Evolutionary conservation across 2,329 filamentous ascomycete species (phyloP), one percentile per base, ranked within the genome.

Genomic region (Aspergillus ruber): DNA sequence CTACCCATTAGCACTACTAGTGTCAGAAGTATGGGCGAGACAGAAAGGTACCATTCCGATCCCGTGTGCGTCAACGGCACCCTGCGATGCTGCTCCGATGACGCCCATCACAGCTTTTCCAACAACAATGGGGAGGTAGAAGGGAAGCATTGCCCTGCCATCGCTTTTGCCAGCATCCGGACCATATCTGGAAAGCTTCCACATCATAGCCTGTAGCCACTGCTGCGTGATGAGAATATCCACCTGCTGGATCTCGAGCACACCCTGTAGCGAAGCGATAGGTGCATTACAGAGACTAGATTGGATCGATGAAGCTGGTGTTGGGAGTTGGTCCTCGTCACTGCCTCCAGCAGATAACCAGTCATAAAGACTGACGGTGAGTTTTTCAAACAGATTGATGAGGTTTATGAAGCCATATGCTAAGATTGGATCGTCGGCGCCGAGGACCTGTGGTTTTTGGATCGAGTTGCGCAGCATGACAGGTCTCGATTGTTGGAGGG

Each of bases 21-120:
- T 9, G n/a, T 18, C 3, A 17, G 18, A n/a, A 15, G 8, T 25
- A 12, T n/a, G 15, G 21, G 41, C 12, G 2, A 27, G n/a, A 9
- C 2, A 13, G 17, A 20, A 23, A n/a, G 15, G 15, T 17, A 88
- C 85, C 67, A 94, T 72, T 45, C 85, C 85, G 35, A 88, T 81
- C 23, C 85, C 85, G 54, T 91, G 77, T 2, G 90, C 74, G 54
- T 91, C 88, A 67, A 89, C 83, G 29, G 84, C 82, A 49, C 84
- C 80, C 44, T 84, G 83, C 0, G 86, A 86, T 57, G 93, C 88
- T 46, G 85, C 81, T 2, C 83, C 81, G 4, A 86, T 83, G 67
- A 90, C 81, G 7, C 78, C 78, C 54, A 80, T 73, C 12, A 87
- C 61, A 46, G 87, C 82, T 44, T 80, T 76, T 0, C 83, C 76